These are phyloP conservation scores for Helicocarpus griseus DNA, from an alignment of 2,329 filamentous ascomycete species.

Conservation along the genomic window DNA sequence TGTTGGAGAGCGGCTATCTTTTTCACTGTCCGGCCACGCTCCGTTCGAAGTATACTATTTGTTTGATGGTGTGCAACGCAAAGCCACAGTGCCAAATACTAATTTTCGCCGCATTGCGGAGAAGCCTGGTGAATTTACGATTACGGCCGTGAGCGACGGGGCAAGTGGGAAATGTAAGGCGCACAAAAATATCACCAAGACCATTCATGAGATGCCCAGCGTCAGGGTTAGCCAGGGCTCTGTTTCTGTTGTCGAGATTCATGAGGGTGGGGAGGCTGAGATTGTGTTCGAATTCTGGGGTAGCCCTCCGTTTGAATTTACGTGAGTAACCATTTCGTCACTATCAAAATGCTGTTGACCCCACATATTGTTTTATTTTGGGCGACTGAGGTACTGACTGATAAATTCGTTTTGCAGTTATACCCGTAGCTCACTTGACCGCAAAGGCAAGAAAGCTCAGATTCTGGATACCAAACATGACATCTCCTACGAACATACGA, in stretches of 20 bases:
- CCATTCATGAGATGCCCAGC: slow-evolving; percentile 83
- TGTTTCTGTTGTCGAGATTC: slow-evolving; percentile 78
- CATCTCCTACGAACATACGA: slow-evolving; percentile 67
- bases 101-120: slow-evolving; percentile 91
- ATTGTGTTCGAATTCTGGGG: slow-evolving; percentile 94
- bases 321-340: slow-evolving; percentile 36
- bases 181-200: slow-evolving; percentile 64
- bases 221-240: slow-evolving; percentile 81
- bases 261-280: slow-evolving; percentile 89
- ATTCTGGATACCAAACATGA: slow-evolving; percentile 89
- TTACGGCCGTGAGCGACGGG: slow-evolving; percentile 78
- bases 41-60: slow-evolving; percentile 91
- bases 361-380: not conserved
- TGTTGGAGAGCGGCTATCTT: slow-evolving; percentile 88
- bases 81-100: slow-evolving; percentile 61
- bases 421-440: slow-evolving; percentile 78
- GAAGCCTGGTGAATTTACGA: slow-evolving; percentile 75
- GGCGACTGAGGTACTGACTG: not conserved
- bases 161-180: slow-evolving; percentile 76
- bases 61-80: slow-evolving; percentile 69
- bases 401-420: slow-evolving; percentile 44
- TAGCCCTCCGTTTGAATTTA: slow-evolving; percentile 94
- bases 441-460: slow-evolving; percentile 63
- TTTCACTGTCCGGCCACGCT: slow-evolving; percentile 78
- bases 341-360: not conserved